Percentiles rank a stretch among this genome's conserved stretches.
These are phyloP conservation scores for Phytophthora cryptogea DNA, from an alignment of 352 stramenopile genomes.

Conservation along the genomic window DNA sequence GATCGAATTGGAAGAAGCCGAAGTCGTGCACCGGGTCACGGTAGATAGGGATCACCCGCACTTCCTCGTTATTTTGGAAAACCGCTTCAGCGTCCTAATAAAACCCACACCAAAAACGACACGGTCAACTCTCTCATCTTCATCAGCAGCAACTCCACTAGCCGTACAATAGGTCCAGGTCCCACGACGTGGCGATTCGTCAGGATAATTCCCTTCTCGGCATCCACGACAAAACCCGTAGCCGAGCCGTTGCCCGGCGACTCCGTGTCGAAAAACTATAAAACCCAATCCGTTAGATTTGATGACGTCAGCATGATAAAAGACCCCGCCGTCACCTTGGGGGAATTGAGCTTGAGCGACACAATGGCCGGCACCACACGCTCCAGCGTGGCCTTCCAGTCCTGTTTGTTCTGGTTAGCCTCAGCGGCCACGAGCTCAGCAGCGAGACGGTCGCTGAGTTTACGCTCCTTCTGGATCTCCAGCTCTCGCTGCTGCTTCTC, in stretches of 20 bases:
- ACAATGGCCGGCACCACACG: slow-evolving; percentile 86
- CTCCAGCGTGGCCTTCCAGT: slow-evolving; percentile 88
- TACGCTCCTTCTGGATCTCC: slow-evolving; percentile 65
- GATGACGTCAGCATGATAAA: slow-evolving; percentile 7
- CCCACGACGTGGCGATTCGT: slow-evolving; percentile 94
- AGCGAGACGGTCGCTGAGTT: slow-evolving; percentile 66
- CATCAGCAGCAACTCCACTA: neutral
- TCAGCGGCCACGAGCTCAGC: slow-evolving; percentile 73
- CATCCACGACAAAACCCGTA: slow-evolving; percentile 93
- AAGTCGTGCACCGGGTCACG: slow-evolving; percentile 94
- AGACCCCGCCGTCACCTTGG: slow-evolving; percentile 51
- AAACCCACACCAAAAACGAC: slow-evolving; percentile 1
- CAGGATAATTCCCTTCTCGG: slow-evolving; percentile 90
- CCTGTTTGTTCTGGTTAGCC: slow-evolving; percentile 61
- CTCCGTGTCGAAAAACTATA: slow-evolving; percentile 91
- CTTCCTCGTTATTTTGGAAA: slow-evolving; percentile 95
- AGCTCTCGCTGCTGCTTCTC: slow-evolving; percentile 65
- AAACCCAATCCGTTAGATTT: slow-evolving; percentile 12
- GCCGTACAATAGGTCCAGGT: slow-evolving; percentile 79
- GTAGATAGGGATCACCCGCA: slow-evolving; percentile 92
- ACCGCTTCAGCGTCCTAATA: slow-evolving; percentile 86
- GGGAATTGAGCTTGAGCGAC: slow-evolving; percentile 88
- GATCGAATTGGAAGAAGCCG: slow-evolving; percentile 92
- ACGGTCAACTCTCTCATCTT: neutral
- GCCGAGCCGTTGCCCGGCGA: slow-evolving; percentile 87